phyloP scores from a whole-genome alignment of 805 yeast species.

The Candida insectalens region DNA sequence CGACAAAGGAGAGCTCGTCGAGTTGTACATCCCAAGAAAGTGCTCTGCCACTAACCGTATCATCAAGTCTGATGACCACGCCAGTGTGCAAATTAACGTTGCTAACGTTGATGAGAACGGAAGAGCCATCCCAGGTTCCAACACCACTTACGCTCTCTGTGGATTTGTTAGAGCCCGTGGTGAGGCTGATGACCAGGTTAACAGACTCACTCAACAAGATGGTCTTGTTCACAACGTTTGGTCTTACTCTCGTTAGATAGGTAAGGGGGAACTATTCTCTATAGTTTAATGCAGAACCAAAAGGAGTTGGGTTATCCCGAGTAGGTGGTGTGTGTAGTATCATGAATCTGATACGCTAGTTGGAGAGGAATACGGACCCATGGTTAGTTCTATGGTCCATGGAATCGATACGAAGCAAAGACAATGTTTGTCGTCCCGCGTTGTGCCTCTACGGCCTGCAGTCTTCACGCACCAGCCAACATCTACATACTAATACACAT shows the following conservation, averaged over 20 bases:
- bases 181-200: conserved; percentile 98
- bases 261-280: background rate
- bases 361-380: too few relatives aligned
- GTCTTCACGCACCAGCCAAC: too few relatives aligned
- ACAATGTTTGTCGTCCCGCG: too few relatives aligned
- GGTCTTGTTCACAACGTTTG: conserved; percentile 96
- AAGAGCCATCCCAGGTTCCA: conserved; percentile 82
- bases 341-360: too few relatives aligned
- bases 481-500: too few relatives aligned
- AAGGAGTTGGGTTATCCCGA: too few relatives aligned
- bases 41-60: conserved; percentile 99
- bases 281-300: too few relatives aligned
- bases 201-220: conserved; percentile 98
- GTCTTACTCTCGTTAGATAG: conserved; percentile 81
- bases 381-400: too few relatives aligned
- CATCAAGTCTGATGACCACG: conserved; percentile 99
- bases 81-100: conserved; percentile 97
- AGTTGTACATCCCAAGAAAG: conserved; percentile 99
- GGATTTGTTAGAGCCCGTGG: conserved; percentile 99
- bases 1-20: conserved; percentile 99
- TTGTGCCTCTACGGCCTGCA: too few relatives aligned
- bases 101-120: conserved; percentile 98
- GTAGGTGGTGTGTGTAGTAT: too few relatives aligned
- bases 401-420: too few relatives aligned
- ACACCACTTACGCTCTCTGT: conserved; percentile 91